Evolutionary conservation across 768 basidiomycete genomes (phyloP).

Genomic region (Mycena haematopus): DNA sequence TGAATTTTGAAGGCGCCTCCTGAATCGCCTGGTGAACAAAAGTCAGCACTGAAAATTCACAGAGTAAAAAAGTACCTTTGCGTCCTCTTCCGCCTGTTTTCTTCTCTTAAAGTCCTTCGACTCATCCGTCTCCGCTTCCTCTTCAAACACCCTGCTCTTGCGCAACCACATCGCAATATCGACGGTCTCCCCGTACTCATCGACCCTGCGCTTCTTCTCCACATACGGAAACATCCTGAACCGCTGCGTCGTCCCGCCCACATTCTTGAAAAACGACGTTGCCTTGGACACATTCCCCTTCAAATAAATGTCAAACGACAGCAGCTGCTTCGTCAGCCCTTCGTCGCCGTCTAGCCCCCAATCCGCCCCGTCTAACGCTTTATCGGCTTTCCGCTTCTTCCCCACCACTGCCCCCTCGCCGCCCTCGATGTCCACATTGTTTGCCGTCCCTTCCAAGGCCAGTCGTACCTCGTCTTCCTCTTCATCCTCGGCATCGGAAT

Average conservation of each 20-base stretch:
- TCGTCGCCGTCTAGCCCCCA: constrained; percentile 84
- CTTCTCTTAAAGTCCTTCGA: constrained; percentile 71
- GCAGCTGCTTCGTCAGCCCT: constrained; percentile 68
- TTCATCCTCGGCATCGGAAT: constrained; percentile 66
- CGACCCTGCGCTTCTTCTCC: constrained; percentile 90
- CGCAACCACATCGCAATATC: constrained; percentile 97
- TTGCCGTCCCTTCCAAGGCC: constrained; percentile 51
- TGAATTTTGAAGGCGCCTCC: constrained; percentile 92
- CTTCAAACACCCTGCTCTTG: constrained; percentile 89
- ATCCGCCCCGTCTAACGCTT: constrained; percentile 59
- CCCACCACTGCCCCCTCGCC: constrained; percentile 31
- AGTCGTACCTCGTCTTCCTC: constrained; percentile 70
- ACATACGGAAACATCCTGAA: constrained; percentile 98
- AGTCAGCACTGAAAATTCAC: constrained; percentile 9
- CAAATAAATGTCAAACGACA: constrained; percentile 96
- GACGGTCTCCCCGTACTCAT: constrained; percentile 94
- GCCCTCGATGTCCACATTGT: constrained; percentile 52
- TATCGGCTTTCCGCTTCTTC: constrained; percentile 52
- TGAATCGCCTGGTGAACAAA: constrained; percentile 56
- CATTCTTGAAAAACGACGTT: constrained; percentile 86
- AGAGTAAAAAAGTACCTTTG: constrained; percentile 58
- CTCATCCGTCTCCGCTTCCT: constrained; percentile 86
- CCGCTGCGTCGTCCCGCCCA: constrained; percentile 72
- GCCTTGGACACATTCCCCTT: constrained; percentile 94
- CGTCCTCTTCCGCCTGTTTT: constrained; percentile 79